Conservation (phyloP, 2,329 filamentous ascomycete species). For the Fusarium sp. region DNA sequence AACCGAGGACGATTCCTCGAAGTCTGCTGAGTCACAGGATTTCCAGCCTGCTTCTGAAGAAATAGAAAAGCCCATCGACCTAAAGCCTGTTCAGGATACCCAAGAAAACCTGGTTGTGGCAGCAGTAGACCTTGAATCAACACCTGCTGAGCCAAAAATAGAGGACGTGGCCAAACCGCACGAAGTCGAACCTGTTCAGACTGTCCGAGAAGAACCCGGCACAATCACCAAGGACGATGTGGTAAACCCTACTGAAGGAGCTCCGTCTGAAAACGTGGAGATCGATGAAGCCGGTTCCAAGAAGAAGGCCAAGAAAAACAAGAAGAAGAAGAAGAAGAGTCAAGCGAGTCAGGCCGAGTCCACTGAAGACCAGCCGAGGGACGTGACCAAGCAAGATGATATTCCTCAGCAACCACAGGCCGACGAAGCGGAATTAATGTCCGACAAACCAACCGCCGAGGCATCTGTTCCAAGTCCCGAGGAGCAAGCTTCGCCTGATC, state of each 20-base stretch:
- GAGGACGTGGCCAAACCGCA: background rate
- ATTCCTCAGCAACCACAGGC: background rate
- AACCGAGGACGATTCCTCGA: slow-evolving; percentile 7
- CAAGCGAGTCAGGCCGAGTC: slow-evolving; percentile 27
- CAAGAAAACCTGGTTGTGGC: slow-evolving; percentile 1
- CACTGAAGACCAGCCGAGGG: slow-evolving; percentile 8
- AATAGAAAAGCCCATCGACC: slow-evolving; percentile 6
- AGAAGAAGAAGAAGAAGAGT: slow-evolving; percentile 51
- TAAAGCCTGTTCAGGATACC: background rate
- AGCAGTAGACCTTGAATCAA: slow-evolving; percentile 5
- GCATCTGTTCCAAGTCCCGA: background rate
- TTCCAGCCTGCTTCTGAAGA: background rate
- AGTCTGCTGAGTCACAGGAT: background rate
- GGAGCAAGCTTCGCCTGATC: slow-evolving; percentile 1
- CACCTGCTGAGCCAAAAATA: background rate
- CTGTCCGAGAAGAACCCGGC: slow-evolving; percentile 7
- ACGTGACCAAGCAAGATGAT: slow-evolving; percentile 16
- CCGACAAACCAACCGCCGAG: background rate
- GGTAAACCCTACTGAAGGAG: background rate
- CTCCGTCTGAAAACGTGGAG: slow-evolving; percentile 21
- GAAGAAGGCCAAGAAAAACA: slow-evolving; percentile 54
- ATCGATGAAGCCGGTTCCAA: slow-evolving; percentile 24
- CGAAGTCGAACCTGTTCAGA: slow-evolving; percentile 1
- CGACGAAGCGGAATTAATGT: slow-evolving; percentile 4
- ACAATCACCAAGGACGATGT: background rate